A percentile compares a stretch with the other conserved stretches of the same genome.
These are phyloP conservation scores for Physcomitrium patens DNA, from an alignment of 225 moss, liverwort and hornwort species.

Conservation along the genomic window DNA sequence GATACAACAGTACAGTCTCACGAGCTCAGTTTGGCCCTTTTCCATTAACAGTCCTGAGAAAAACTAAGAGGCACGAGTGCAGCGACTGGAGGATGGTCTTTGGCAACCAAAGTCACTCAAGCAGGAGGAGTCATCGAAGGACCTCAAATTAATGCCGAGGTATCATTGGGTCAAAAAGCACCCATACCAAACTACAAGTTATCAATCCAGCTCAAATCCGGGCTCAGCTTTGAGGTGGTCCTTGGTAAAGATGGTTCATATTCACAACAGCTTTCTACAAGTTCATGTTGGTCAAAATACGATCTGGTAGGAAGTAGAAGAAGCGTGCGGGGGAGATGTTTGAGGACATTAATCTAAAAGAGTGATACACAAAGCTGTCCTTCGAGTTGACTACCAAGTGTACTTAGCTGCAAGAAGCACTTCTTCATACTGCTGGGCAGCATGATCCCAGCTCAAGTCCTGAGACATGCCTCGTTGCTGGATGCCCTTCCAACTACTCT, in stretches of 20 bases:
- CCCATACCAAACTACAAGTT: conserved; percentile 25
- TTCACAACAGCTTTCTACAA: conserved; percentile 27
- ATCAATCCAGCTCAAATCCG: conserved; percentile 22
- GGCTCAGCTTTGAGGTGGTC: conserved; percentile 19
- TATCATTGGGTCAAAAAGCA: conserved; percentile 32
- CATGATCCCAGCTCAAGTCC: conserved; percentile 86
- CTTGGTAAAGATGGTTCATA: conserved; percentile 15
- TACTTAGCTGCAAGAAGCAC: conserved; percentile 83
- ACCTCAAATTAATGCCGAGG: conserved; percentile 10
- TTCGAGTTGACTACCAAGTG: conserved; percentile 59
- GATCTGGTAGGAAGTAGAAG: conserved; percentile 17
- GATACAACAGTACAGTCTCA: conserved; percentile 33
- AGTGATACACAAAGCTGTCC: conserved; percentile 8
- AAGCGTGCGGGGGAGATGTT: background rate
- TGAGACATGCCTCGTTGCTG: conserved; percentile 81
- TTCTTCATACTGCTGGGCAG: conserved; percentile 82
- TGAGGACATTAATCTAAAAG: background rate
- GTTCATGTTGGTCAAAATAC: conserved; percentile 11
- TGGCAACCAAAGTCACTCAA: conserved; percentile 27
- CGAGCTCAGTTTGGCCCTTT: conserved; percentile 30
- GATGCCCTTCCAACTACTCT: conserved; percentile 72
- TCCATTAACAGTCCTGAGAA: conserved; percentile 25
- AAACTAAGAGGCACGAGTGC: conserved; percentile 1
- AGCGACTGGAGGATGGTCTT: conserved; percentile 10
- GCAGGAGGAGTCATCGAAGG: conserved; percentile 26